Evolutionary conservation across 2,329 filamentous ascomycete genomes (phyloP).

Genomic region (Colletotrichum sojae): DNA sequence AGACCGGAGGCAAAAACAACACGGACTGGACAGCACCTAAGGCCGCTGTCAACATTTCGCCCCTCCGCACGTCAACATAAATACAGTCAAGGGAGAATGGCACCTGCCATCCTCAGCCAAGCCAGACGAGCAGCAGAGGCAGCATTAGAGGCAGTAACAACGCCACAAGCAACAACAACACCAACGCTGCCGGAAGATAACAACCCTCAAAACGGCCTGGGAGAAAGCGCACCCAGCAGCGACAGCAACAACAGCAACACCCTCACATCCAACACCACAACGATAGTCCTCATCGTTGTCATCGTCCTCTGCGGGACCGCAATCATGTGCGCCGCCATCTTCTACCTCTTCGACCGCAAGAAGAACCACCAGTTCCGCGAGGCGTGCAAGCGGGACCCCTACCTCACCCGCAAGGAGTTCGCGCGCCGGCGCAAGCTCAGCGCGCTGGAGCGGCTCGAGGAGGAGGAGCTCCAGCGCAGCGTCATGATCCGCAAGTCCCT

Average conservation of each 20-base stretch:
- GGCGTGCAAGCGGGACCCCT: conserved; percentile 45
- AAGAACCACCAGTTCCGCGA: conserved; percentile 45
- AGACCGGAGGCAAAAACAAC: conserved; percentile 11
- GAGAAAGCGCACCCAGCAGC: not conserved
- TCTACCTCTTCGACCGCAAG: conserved; percentile 42
- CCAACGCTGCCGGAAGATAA: conserved; percentile 2
- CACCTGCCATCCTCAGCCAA: conserved; percentile 24
- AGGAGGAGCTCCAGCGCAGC: conserved; percentile 55
- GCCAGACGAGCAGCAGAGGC: conserved; percentile 5
- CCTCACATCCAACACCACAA: conserved; percentile 23
- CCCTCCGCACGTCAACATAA: conserved; percentile 35
- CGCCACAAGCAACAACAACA: conserved; percentile 1
- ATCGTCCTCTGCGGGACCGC: conserved; percentile 45
- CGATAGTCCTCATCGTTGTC: conserved; percentile 41
- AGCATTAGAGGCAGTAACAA: not conserved
- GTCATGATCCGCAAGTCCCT: conserved; percentile 62
- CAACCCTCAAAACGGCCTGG: conserved; percentile 1
- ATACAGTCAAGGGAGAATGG: conserved; percentile 29
- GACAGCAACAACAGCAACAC: not conserved
- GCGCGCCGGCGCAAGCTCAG: conserved; percentile 47
- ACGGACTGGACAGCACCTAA: not conserved
- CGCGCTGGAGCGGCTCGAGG: conserved; percentile 44
- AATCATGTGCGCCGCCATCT: conserved; percentile 44
- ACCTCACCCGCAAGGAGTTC: conserved; percentile 45
- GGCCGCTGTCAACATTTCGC: conserved; percentile 29